Evolutionary conservation across 768 basidiomycete genomes (phyloP), one percentile per base, ranked within the genome.

Genomic region (Sarcodon sp.): DNA sequence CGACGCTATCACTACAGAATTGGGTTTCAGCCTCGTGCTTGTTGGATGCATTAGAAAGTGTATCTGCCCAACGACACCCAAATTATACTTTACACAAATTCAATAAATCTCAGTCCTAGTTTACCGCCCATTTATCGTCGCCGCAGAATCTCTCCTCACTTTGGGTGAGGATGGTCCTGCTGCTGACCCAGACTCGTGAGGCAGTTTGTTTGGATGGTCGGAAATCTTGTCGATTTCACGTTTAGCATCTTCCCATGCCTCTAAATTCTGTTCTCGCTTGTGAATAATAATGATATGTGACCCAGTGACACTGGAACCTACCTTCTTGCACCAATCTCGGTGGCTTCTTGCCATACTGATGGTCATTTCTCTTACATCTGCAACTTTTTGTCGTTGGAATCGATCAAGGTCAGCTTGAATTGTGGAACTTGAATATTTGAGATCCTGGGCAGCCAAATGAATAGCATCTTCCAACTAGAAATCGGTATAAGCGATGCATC

Each of bases 321-420:
- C 94, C 81, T 92, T 88, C 70, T 87, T 83, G 64, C 91, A 94
- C 93, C 93, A 98, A 55, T 98, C 96, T 45, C 85, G 77, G 63
- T 99, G 96, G 47, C 82, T 85, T 56, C 76, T 74, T 0, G 91
- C 87, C 76, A 98, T 83, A 55, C 77, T 78, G 51, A 98, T 87
- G 35, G 84, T 69, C 92, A 99, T 92, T 62, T 94, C 89, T 35
- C 92, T 71, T 55, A 98, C 55, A 68, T 99, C 96, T 6, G 91
- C 90, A 3, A 99, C 96, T 62, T 99, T 99, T 69, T 98, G 96
- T 18, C 96, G 78, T 62, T 99, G 96, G 66, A 99, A 99, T 45
- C 96, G 79, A 66, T 99, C 96, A 53, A 99, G 69, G 66, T 99
- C 96, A 12, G 90, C 89, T 63, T 99, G 96, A 47, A 99, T 92